Evolutionary conservation across 2,329 filamentous ascomycete species (phyloP).

Genomic region (Sporothrix sp.): DNA sequence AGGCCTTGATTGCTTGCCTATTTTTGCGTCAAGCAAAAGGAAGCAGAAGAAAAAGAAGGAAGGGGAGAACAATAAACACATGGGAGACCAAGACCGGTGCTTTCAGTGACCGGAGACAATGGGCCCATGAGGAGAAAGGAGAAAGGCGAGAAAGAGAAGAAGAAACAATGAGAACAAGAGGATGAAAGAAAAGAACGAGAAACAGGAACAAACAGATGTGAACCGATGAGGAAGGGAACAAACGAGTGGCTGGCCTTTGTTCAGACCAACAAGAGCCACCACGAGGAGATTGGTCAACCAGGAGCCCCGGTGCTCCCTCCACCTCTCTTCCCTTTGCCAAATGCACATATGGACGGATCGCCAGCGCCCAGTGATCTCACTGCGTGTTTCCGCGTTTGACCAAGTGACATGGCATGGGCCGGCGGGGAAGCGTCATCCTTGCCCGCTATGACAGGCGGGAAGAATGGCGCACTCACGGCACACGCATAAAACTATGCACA

Average conservation of each 20-base stretch:
- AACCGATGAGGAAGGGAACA: background rate
- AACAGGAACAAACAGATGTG: slow-evolving; percentile 2
- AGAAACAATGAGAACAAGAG: slow-evolving; percentile 1
- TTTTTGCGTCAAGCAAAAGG: slow-evolving; percentile 3
- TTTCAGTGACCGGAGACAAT: background rate
- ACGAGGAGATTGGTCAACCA: background rate
- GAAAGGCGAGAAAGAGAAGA: background rate
- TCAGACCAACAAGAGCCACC: background rate
- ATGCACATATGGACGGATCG: background rate
- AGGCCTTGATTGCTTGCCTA: background rate
- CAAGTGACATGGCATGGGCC: background rate
- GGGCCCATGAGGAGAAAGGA: background rate
- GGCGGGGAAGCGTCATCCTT: background rate
- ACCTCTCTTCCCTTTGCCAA: background rate
- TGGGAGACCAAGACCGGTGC: background rate
- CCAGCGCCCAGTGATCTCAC: slow-evolving; percentile 7
- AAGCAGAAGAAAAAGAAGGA: background rate
- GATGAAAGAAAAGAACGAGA: background rate
- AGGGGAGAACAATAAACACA: background rate
- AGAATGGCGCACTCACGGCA: background rate
- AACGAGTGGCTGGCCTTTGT: slow-evolving; percentile 9
- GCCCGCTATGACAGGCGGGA: background rate
- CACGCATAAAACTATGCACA: background rate
- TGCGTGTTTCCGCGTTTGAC: slow-evolving; percentile 6
- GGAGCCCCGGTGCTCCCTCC: no score